Evolutionary conservation across 768 basidiomycete species (phyloP).

Genomic region (Dendrothele bispora): DNA sequence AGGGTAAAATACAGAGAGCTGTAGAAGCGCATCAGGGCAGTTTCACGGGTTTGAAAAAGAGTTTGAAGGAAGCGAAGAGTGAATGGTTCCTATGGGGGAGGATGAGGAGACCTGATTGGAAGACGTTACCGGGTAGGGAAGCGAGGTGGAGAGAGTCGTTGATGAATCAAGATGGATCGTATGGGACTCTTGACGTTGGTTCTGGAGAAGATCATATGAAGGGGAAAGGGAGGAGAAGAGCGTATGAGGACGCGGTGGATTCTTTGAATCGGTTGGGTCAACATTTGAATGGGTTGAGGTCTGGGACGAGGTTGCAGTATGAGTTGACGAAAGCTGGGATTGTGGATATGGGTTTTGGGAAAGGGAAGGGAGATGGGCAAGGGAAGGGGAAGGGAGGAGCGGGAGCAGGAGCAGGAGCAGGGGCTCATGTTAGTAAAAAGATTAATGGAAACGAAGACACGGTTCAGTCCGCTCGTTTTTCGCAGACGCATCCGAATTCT

Average conservation of each 20-base stretch:
- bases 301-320: slow-evolving; percentile 81
- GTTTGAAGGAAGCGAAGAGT: slow-evolving; percentile 81
- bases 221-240: slow-evolving; percentile 39
- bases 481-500: no score
- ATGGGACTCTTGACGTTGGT: slow-evolving; percentile 4
- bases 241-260: slow-evolving; percentile 86
- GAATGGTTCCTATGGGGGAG: slow-evolving; percentile 61
- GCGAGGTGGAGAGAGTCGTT: no score
- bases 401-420: no score
- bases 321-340: slow-evolving; percentile 68
- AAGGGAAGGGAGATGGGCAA: no score
- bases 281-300: slow-evolving; percentile 86
- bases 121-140: no score
- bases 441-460: slow-evolving; percentile 7
- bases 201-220: slow-evolving; percentile 9
- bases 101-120: no score
- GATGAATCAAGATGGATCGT: no score
- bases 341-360: slow-evolving; percentile 21
- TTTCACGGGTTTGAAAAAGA: slow-evolving; percentile 88
- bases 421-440: no score
- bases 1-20: slow-evolving; percentile 72
- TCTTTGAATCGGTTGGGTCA: slow-evolving; percentile 90
- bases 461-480: background rate
- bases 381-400: no score
- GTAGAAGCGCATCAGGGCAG: slow-evolving; percentile 84